These are phyloP conservation scores for Suillus americanus DNA, from an alignment of 768 basidiomycete species.

Conservation along the genomic window DNA sequence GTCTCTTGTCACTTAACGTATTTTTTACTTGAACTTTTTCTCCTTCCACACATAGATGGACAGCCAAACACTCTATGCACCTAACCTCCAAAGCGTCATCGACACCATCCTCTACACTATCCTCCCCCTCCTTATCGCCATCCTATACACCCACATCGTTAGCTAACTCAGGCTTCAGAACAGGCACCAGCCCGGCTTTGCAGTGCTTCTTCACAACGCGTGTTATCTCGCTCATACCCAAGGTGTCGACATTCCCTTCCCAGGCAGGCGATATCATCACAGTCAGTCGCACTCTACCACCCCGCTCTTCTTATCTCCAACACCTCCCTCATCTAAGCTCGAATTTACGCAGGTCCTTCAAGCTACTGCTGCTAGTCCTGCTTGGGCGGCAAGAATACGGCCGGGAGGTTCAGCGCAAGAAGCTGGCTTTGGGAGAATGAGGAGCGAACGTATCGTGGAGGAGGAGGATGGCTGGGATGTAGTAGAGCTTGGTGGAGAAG, in stretches of 20 bases:
- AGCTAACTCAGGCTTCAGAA: conserved; percentile 23
- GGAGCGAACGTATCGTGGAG: conserved; percentile 33
- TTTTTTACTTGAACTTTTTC: conserved; percentile 4
- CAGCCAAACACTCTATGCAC: conserved; percentile 66
- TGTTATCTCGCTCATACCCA: conserved; percentile 84
- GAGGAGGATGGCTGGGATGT: conserved; percentile 56
- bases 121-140: conserved; percentile 20
- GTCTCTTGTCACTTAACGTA: conserved; percentile 10
- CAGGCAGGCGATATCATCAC: conserved; percentile 63
- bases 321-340: conserved; percentile 59
- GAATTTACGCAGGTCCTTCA: conserved; percentile 82
- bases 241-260: conserved; percentile 68
- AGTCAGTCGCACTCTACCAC: conserved; percentile 64
- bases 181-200: conserved; percentile 47
- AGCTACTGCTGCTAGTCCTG: conserved; percentile 66
- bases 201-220: conserved; percentile 83
- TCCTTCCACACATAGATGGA: conserved; percentile 46
- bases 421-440: conserved; percentile 16
- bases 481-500: conserved; percentile 32
- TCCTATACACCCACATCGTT: conserved; percentile 10
- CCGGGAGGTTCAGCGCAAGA: conserved; percentile 12
- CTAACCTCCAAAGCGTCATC: conserved; percentile 52
- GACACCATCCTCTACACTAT: conserved; percentile 33
- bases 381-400: conserved; percentile 33
- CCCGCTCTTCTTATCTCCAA: conserved; percentile 58